A percentile compares a stretch with the other conserved stretches of the same genome.
These are phyloP conservation scores for Arxiozyma bovina DNA, from an alignment of 1,139 yeast genomes.

Conservation along the genomic window DNA sequence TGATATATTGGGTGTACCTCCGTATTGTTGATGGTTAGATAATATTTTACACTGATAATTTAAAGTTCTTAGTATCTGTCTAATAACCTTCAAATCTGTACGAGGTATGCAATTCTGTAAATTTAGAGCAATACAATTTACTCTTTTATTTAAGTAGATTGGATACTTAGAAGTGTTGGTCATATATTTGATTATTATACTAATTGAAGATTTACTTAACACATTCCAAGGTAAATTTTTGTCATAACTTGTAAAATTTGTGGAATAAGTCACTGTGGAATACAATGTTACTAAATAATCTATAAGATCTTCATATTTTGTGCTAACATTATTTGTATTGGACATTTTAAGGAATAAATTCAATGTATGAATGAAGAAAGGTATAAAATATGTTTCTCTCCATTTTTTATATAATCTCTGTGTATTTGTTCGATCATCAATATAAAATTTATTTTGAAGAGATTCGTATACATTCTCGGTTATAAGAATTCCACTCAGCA, in stretches of 20 bases:
- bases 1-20: conserved; percentile 8
- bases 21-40: neutral
- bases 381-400: conserved; percentile 17
- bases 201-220: conserved; percentile 11
- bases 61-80: neutral
- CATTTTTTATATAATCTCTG: conserved; percentile 14
- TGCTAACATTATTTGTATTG: neutral
- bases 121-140: conserved; percentile 7
- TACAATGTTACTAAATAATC: conserved; percentile 5
- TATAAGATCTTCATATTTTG: neutral
- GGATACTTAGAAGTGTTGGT: neutral
- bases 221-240: conserved; percentile 13
- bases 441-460: conserved; percentile 16
- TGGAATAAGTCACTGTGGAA: neutral
- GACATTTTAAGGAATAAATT: conserved; percentile 1
- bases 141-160: neutral
- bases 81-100: neutral
- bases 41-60: neutral
- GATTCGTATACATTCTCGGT: conserved; percentile 12
- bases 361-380: conserved; percentile 17
- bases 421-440: conserved; percentile 21
- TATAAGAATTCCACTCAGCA: conserved; percentile 22
- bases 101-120: neutral
- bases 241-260: neutral
- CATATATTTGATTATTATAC: conserved; percentile 11